phyloP scores from a whole-genome alignment of 2,329 filamentous ascomycete genomes.

The Fusarium bactridioides region DNA sequence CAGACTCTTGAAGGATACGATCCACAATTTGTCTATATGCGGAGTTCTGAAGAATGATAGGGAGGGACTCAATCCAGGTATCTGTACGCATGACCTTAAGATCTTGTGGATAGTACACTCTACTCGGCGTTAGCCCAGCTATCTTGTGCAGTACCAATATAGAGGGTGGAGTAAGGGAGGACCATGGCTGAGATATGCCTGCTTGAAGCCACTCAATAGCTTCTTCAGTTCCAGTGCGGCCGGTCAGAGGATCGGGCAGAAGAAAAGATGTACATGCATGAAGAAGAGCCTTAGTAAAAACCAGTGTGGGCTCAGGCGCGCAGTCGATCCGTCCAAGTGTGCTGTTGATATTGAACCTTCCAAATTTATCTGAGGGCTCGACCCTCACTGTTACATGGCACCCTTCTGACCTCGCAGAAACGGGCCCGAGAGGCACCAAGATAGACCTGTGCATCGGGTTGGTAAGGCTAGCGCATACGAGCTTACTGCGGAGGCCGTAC shows the following conservation, averaged over 20 bases:
- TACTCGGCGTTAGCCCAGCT: slow-evolving; percentile 40
- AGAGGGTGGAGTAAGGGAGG: slow-evolving; percentile 37
- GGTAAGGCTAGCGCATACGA: slow-evolving; percentile 61
- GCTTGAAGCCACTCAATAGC: slow-evolving; percentile 59
- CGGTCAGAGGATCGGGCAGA: slow-evolving; percentile 65
- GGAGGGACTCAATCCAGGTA: slow-evolving; percentile 42
- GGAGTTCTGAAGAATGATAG: slow-evolving; percentile 47
- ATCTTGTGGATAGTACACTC: slow-evolving; percentile 49
- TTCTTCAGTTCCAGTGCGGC: slow-evolving; percentile 68
- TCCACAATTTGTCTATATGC: slow-evolving; percentile 45
- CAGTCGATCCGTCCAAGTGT: slow-evolving; percentile 64
- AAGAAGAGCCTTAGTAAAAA: slow-evolving; percentile 64
- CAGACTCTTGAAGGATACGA: slow-evolving; percentile 44
- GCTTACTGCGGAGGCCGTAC: slow-evolving; percentile 67
- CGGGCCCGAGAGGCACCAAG: slow-evolving; percentile 59
- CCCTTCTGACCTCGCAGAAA: slow-evolving; percentile 11
- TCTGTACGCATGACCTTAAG: slow-evolving; percentile 47
- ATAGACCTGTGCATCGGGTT: slow-evolving; percentile 57
- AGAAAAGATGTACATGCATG: slow-evolving; percentile 68
- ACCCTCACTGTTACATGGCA: slow-evolving; percentile 41
- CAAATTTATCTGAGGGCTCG: slow-evolving; percentile 50
- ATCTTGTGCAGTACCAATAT: slow-evolving; percentile 14
- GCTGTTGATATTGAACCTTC: slow-evolving; percentile 61
- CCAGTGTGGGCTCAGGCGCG: slow-evolving; percentile 60
- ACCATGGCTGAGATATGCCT: slow-evolving; percentile 60